Evolutionary conservation across 2,329 filamentous ascomycete genomes (phyloP).

Genomic region (Geosmithia flava): DNA sequence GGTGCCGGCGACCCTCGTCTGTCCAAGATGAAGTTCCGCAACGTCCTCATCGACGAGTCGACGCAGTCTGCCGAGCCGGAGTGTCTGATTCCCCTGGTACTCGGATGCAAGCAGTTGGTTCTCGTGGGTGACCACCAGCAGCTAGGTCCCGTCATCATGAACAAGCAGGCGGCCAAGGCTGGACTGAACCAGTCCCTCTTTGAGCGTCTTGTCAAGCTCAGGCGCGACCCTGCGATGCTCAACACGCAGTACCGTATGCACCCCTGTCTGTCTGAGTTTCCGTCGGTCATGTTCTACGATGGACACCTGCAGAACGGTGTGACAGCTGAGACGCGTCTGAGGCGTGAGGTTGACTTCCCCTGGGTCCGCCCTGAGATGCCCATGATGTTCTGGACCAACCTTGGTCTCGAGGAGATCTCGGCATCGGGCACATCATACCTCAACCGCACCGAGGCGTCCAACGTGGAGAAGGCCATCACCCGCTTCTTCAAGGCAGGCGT

Average conservation of each 20-base stretch:
- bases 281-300: conserved; percentile 99
- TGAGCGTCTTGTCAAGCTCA: conserved; percentile 88
- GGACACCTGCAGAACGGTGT: conserved; percentile 95
- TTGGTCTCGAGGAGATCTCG: conserved; percentile 95
- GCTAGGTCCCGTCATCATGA: conserved; percentile 97
- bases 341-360: conserved; percentile 91
- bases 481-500: conserved; percentile 98
- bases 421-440: conserved; percentile 96
- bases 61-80: conserved; percentile 97
- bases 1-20: conserved; percentile 92
- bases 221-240: conserved; percentile 78
- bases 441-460: conserved; percentile 92
- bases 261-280: conserved; percentile 90
- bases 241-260: conserved; percentile 99
- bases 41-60: conserved; percentile 94
- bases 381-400: conserved; percentile 99
- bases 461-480: conserved; percentile 97
- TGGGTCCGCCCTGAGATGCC: conserved; percentile 91
- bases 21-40: conserved; percentile 95
- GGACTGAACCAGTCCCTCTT: conserved; percentile 98
- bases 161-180: conserved; percentile 98
- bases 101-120: conserved; percentile 98
- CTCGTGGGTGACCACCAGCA: conserved; percentile 97
- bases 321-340: conserved; percentile 75
- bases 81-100: conserved; percentile 94